These are phyloP conservation scores for Scortechinia acanthostroma DNA, from an alignment of 2,329 filamentous ascomycete genomes.

Conservation along the genomic window DNA sequence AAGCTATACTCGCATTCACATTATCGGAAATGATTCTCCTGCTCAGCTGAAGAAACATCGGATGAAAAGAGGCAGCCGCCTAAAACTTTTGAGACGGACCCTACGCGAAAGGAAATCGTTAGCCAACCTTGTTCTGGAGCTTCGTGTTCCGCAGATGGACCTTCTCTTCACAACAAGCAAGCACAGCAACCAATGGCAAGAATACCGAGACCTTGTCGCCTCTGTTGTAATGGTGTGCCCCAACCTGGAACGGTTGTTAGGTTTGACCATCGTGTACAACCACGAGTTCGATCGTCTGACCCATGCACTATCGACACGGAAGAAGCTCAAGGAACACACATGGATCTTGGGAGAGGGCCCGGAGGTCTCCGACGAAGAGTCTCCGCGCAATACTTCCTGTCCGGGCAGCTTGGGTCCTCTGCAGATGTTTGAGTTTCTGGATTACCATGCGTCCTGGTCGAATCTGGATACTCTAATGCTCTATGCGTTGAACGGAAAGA, in stretches of 20 bases:
- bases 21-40: constrained; percentile 35
- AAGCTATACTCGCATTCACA: constrained; percentile 35
- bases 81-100: constrained; percentile 44
- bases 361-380: constrained; percentile 19
- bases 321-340: constrained; percentile 41
- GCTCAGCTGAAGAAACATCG: constrained; percentile 35
- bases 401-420: constrained; percentile 34
- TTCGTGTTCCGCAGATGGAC: constrained; percentile 41
- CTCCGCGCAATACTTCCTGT: constrained; percentile 15
- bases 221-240: constrained; percentile 51
- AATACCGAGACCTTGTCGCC: constrained; percentile 39
- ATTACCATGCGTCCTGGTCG: constrained; percentile 40
- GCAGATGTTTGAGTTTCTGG: constrained; percentile 40
- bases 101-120: constrained; percentile 39
- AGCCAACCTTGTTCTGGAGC: constrained; percentile 39
- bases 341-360: constrained; percentile 42
- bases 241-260: constrained; percentile 42
- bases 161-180: constrained; percentile 22
- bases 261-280: constrained; percentile 40
- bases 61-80: constrained; percentile 34
- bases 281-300: constrained; percentile 44
- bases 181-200: constrained; percentile 30
- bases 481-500: constrained; percentile 28
- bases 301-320: constrained; percentile 43
- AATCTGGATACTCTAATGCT: constrained; percentile 43